A percentile compares a stretch with the other conserved stretches of the same genome.
phyloP scores from a whole-genome alignment of 2,329 filamentous ascomycete genomes.

The Teratosphaeria epicoccoides region DNA sequence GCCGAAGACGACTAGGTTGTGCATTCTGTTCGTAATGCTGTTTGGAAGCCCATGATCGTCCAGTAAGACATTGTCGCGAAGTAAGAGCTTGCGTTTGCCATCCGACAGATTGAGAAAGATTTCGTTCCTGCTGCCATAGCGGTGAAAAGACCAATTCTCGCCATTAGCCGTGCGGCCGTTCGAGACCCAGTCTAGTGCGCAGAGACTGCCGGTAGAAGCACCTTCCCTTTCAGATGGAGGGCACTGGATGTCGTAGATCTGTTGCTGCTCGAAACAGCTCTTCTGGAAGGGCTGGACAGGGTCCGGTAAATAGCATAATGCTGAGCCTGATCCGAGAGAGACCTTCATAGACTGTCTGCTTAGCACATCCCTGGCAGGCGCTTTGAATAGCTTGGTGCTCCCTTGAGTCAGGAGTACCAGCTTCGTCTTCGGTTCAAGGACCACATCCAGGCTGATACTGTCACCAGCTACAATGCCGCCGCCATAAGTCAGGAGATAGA shows the following conservation, averaged over 20 bases:
- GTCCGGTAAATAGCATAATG: conserved; percentile 64
- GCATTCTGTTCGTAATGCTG: conserved; percentile 48
- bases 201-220: conserved; percentile 43
- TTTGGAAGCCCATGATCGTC: conserved; percentile 25
- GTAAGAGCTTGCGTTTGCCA: conserved; percentile 48
- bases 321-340: conserved; percentile 37
- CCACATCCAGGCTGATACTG: conserved; percentile 60
- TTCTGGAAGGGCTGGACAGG: conserved; percentile 83
- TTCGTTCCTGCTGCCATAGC: conserved; percentile 79
- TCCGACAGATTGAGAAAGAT: conserved; percentile 50
- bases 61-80: conserved; percentile 77
- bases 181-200: conserved; percentile 87
- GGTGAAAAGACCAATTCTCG: conserved; percentile 75
- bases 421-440: conserved; percentile 52
- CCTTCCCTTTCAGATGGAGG: not conserved
- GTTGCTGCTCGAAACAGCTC: conserved; percentile 74
- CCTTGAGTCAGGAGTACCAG: conserved; percentile 57
- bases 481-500: conserved; percentile 89
- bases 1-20: conserved; percentile 65
- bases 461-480: conserved; percentile 88
- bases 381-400: conserved; percentile 93
- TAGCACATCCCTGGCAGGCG: conserved; percentile 38
- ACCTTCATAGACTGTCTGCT: conserved; percentile 35
- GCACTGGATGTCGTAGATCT: conserved; percentile 50
- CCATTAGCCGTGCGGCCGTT: conserved; percentile 75